Conservation (phyloP, 805 yeast species). For the Saccharomycopsis sp. region DNA sequence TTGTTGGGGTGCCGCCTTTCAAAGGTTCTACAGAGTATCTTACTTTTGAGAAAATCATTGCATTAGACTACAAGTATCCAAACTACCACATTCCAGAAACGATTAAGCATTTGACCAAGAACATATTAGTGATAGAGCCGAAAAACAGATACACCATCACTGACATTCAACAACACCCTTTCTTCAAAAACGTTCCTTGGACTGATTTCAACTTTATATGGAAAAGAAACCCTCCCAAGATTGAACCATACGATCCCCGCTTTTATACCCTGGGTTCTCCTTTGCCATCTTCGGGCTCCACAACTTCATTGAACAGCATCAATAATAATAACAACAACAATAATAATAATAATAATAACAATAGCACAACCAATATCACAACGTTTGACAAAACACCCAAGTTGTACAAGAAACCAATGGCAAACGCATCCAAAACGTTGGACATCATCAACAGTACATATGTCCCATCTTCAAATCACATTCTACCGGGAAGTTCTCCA, state of each 20-base stretch:
- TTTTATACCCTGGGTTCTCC: slow-evolving; percentile 22
- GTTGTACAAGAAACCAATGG: slow-evolving; percentile 12
- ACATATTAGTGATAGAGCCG: slow-evolving; percentile 65
- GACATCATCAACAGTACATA: slow-evolving; percentile 59
- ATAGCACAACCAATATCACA: not conserved
- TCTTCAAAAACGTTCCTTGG: slow-evolving; percentile 68
- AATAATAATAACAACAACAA: slow-evolving; percentile 2
- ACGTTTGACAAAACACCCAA: slow-evolving; percentile 1
- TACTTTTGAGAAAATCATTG: slow-evolving; percentile 82
- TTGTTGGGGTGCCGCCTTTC: slow-evolving; percentile 82
- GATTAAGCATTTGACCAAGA: slow-evolving; percentile 57
- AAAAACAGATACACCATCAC: slow-evolving; percentile 48
- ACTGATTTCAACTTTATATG: slow-evolving; percentile 55
- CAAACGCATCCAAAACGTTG: slow-evolving; percentile 17
- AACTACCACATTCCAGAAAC: slow-evolving; percentile 51
- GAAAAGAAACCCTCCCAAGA: slow-evolving; percentile 56
- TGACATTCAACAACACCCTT: slow-evolving; percentile 55
- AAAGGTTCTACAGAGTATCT: slow-evolving; percentile 78
- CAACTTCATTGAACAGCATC: no score
- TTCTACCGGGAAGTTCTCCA: slow-evolving; percentile 70
- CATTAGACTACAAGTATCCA: slow-evolving; percentile 64
- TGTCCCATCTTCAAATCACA: slow-evolving; percentile 52
- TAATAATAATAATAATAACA: slow-evolving; percentile 1
- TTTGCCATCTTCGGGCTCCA: not conserved
- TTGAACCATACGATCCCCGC: slow-evolving; percentile 53